Evolutionary conservation across 1,284 basidiomycete species (phyloP).

Genomic region (Tilletia caries): DNA sequence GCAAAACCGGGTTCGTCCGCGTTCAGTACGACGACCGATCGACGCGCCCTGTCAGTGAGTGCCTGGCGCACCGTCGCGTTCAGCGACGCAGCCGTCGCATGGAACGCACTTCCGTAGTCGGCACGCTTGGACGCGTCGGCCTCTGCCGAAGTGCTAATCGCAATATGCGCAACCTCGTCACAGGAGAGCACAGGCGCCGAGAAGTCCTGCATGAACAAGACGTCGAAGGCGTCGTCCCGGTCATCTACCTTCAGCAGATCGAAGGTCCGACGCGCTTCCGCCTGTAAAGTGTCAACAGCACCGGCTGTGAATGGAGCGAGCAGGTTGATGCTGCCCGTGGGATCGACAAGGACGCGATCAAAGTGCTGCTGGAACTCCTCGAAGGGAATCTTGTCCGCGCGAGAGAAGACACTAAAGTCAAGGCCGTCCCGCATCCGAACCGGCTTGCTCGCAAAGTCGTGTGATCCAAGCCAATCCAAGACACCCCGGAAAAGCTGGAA

Average conservation of each 20-base stretch:
- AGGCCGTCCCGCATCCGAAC: slow-evolving; percentile 62
- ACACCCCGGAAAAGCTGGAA: slow-evolving; percentile 81
- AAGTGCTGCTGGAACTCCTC: slow-evolving; percentile 51
- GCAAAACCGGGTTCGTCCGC: slow-evolving; percentile 21
- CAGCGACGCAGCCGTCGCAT: slow-evolving; percentile 28
- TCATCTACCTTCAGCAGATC: slow-evolving; percentile 48
- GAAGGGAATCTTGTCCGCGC: slow-evolving; percentile 47
- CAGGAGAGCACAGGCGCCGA: slow-evolving; percentile 47
- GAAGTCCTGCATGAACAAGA: slow-evolving; percentile 64
- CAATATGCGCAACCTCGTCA: slow-evolving; percentile 51
- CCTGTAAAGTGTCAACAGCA: slow-evolving; percentile 67
- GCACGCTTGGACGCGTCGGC: slow-evolving; percentile 22
- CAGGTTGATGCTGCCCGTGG: slow-evolving; percentile 74
- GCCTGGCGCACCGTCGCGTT: slow-evolving; percentile 37
- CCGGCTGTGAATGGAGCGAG: slow-evolving; percentile 57
- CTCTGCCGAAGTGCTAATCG: background rate
- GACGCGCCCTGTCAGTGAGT: slow-evolving; percentile 28
- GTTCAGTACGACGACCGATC: slow-evolving; percentile 29
- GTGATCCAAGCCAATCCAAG: slow-evolving; percentile 69
- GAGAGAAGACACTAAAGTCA: slow-evolving; percentile 28
- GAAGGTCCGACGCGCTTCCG: slow-evolving; percentile 44
- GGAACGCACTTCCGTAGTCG: slow-evolving; percentile 33
- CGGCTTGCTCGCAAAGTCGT: slow-evolving; percentile 66
- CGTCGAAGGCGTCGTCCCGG: slow-evolving; percentile 66
- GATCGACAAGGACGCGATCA: slow-evolving; percentile 69